phyloP scores from a whole-genome alignment of 2,329 filamentous ascomycete species.

The Chaetoscypha palmicola region DNA sequence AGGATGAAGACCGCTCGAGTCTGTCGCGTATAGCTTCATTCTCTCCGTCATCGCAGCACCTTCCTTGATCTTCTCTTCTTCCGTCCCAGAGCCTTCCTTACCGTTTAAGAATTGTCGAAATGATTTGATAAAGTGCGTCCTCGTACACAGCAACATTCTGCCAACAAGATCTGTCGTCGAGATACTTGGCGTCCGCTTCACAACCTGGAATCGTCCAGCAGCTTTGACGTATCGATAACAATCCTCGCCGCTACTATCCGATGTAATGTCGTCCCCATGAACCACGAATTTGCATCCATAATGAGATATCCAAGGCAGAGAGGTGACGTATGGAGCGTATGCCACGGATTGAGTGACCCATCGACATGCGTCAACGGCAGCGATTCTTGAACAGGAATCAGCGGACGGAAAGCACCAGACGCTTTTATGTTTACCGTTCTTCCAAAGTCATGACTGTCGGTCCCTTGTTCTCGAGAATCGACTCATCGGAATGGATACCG shows the following conservation, averaged over 20 bases:
- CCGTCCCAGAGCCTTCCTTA: slow-evolving; percentile 63
- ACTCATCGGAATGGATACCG: slow-evolving; percentile 91
- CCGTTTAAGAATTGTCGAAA: slow-evolving; percentile 63
- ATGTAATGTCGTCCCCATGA: slow-evolving; percentile 95
- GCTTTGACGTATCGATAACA: slow-evolving; percentile 98
- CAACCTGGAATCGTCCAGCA: slow-evolving; percentile 88
- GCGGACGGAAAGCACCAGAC: slow-evolving; percentile 19
- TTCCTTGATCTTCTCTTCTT: slow-evolving; percentile 56
- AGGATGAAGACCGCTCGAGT: slow-evolving; percentile 70
- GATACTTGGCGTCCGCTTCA: slow-evolving; percentile 92
- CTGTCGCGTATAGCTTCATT: slow-evolving; percentile 80
- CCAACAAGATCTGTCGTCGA: slow-evolving; percentile 98
- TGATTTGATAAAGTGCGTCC: slow-evolving; percentile 83
- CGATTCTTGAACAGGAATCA: slow-evolving; percentile 49
- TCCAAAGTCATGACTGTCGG: slow-evolving; percentile 93
- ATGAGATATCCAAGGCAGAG: slow-evolving; percentile 86
- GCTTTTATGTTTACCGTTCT: slow-evolving; percentile 56
- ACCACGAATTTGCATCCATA: slow-evolving; percentile 95
- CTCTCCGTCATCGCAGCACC: slow-evolving; percentile 67
- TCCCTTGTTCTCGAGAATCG: slow-evolving; percentile 93
- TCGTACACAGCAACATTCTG: slow-evolving; percentile 94
- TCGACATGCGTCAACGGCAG: slow-evolving; percentile 88
- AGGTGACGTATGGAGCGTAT: slow-evolving; percentile 88
- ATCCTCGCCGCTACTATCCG: slow-evolving; percentile 86
- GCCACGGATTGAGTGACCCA: slow-evolving; percentile 85